Base-by-base conservation (phyloP, 129 eudicot genomes). In the Pseudognaphalium luteoalbum region DNA sequence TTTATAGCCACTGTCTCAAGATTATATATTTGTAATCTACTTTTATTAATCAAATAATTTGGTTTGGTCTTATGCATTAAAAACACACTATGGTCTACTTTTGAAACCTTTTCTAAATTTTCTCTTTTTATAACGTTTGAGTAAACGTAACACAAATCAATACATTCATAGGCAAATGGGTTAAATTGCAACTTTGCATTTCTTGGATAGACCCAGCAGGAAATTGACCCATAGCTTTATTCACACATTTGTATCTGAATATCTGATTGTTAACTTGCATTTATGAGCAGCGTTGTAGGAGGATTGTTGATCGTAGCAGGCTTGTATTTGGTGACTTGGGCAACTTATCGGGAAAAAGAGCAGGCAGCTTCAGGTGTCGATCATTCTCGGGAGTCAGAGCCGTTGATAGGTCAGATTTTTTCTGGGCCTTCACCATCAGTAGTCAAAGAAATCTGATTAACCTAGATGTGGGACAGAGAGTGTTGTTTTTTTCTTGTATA, bases 271-370 rank as follows among this genome's bases (percentile, higher is more conserved):
- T 52, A 32, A 50, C 71, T 70, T 66, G 51, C 32, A 62, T 56
- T 75, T 70, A 17, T 44, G 77, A 82, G 72, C 96, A 95, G 99
- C 75, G 77, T 95, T 68, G 29, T 95, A 5, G 99, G 99, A 74
- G 99, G 99, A 58, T 68, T 83, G 75, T 82, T 87, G 33, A 94
- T 94, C 28, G 83, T 91, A 58, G 87, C 90, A 21, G 97, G 98
- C 71, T 89, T 94, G 41, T 95, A 95, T 78, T 57, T 91, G 89
- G 99, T 95, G 61, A 95, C 97, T 3, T 95, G 97, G 99, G 99
- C 93, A 42, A 79, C 90, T 19, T 77, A 83, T 75, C 84, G 87
- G 68, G 97, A 89, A 72, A 89, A 76, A 84, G 90, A 83, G 70
- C 87, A 81, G 66, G 81, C 85, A n/a, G 75, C 78, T 21, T 39